A percentile compares a stretch with the other conserved stretches of the same genome.
Conservation (phyloP, 2,329 filamentous ascomycete species). For the Aspergillus felis region DNA sequence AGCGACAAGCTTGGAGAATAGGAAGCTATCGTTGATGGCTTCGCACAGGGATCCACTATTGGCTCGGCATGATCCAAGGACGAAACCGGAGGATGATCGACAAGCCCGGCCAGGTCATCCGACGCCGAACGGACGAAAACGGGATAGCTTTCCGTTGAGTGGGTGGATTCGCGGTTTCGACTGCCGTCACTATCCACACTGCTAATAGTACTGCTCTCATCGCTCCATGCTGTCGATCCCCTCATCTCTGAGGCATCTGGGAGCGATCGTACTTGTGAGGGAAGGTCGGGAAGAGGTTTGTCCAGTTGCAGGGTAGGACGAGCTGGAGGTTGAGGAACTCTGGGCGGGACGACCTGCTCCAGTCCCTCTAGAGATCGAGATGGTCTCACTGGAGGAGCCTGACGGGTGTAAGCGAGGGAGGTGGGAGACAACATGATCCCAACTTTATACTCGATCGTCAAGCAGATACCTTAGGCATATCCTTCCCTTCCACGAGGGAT, state of each 20-base stretch:
- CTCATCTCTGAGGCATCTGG: conserved; percentile 15
- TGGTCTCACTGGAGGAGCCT: conserved; percentile 30
- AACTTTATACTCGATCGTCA: background rate
- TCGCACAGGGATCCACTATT: conserved; percentile 6
- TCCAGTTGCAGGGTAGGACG: conserved; percentile 22
- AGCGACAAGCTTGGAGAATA: conserved; percentile 1
- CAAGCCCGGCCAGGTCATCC: conserved; percentile 24
- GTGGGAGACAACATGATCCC: conserved; percentile 21
- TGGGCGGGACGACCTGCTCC: conserved; percentile 33
- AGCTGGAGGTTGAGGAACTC: conserved; percentile 11
- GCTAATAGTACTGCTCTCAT: conserved; percentile 26
- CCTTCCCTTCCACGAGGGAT: background rate
- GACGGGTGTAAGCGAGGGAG: conserved; percentile 17
- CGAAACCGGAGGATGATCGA: conserved; percentile 22
- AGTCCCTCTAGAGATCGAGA: conserved; percentile 36
- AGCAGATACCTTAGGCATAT: background rate
- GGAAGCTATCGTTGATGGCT: conserved; percentile 6
- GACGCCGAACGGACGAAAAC: conserved; percentile 28
- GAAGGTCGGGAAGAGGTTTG: conserved; percentile 32
- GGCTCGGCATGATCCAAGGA: conserved; percentile 4
- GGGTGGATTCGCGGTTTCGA: conserved; percentile 16
- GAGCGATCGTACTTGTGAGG: conserved; percentile 19
- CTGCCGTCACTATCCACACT: conserved; percentile 17
- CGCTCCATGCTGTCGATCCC: conserved; percentile 27
- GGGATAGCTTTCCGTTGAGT: conserved; percentile 28